A percentile compares a stretch with the other conserved stretches of the same genome.
Evolutionary conservation across 169 alveolate species (phyloP).

Genomic region (Cryptosporidium sp.): DNA sequence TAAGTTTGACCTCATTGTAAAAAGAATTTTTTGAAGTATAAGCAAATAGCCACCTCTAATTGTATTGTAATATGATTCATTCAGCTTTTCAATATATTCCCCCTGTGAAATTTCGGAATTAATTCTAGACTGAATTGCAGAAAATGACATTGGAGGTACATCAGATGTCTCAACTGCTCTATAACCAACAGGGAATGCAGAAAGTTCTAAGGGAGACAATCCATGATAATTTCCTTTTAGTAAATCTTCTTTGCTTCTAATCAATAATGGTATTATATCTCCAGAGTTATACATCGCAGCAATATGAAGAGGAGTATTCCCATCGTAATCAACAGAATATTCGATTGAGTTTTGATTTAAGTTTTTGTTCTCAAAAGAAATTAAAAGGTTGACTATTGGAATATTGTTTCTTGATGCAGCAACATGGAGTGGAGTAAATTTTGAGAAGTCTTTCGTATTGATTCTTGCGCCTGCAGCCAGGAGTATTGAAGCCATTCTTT

Average conservation of each 20-base stretch:
- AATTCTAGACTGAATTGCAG: conserved; percentile 24
- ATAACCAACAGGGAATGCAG: conserved; percentile 66
- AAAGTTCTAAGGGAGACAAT: conserved; percentile 44
- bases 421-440: conserved; percentile 62
- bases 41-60: conserved; percentile 41
- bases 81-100: neutral
- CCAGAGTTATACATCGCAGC: conserved; percentile 71
- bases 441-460: conserved; percentile 27
- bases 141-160: conserved; percentile 38
- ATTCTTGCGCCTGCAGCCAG: conserved; percentile 33
- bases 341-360: conserved; percentile 13
- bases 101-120: neutral
- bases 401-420: conserved; percentile 72
- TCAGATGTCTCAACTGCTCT: conserved; percentile 49
- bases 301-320: conserved; percentile 72
- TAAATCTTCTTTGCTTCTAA: conserved; percentile 24
- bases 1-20: neutral
- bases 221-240: conserved; percentile 41
- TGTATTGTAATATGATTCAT: conserved; percentile 11
- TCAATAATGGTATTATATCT: conserved; percentile 39
- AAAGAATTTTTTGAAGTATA: conserved; percentile 41
- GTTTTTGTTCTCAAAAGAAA: neutral
- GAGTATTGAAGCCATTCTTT: conserved; percentile 28
- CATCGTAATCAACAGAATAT: conserved; percentile 32
- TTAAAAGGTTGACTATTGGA: conserved; percentile 30